phyloP scores from a whole-genome alignment of 2,329 filamentous ascomycete genomes.

The Tolypocladium cylindrosporum region DNA sequence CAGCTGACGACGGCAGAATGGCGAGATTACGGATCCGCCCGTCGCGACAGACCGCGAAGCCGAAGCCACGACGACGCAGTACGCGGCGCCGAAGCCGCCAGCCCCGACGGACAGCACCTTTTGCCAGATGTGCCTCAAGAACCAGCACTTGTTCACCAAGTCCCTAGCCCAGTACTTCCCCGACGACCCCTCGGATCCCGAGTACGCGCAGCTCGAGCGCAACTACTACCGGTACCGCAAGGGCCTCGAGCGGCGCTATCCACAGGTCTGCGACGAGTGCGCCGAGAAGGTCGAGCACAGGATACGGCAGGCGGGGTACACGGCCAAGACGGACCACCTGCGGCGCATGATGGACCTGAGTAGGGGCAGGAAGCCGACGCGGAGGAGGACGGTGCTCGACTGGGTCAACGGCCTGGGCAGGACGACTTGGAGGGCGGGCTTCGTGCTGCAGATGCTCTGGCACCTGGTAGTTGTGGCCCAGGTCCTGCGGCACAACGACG shows the following conservation, averaged over 20 bases:
- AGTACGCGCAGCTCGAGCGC: conserved; percentile 58
- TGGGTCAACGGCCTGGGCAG: conserved; percentile 29
- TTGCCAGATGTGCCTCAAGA: conserved; percentile 75
- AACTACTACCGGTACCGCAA: conserved; percentile 60
- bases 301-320: conserved; percentile 64
- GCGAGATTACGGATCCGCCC: conserved; percentile 83
- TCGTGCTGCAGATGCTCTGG: conserved; percentile 39
- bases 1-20: conserved; percentile 45
- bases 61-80: conserved; percentile 32
- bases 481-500: conserved; percentile 14
- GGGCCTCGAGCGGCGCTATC: conserved; percentile 72
- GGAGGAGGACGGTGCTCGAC: conserved; percentile 28
- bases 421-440: conserved; percentile 38
- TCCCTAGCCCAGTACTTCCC: conserved; percentile 73
- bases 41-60: conserved; percentile 38
- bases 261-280: conserved; percentile 77
- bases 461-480: conserved; percentile 26
- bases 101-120: conserved; percentile 32
- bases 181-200: conserved; percentile 51
- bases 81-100: conserved; percentile 30
- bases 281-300: conserved; percentile 61
- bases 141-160: conserved; percentile 72
- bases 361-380: conserved; percentile 22
- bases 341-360: conserved; percentile 64
- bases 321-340: conserved; percentile 73